Base-by-base conservation (phyloP, 2,329 filamentous ascomycete genomes). In the Colletotrichum euphorbiae region DNA sequence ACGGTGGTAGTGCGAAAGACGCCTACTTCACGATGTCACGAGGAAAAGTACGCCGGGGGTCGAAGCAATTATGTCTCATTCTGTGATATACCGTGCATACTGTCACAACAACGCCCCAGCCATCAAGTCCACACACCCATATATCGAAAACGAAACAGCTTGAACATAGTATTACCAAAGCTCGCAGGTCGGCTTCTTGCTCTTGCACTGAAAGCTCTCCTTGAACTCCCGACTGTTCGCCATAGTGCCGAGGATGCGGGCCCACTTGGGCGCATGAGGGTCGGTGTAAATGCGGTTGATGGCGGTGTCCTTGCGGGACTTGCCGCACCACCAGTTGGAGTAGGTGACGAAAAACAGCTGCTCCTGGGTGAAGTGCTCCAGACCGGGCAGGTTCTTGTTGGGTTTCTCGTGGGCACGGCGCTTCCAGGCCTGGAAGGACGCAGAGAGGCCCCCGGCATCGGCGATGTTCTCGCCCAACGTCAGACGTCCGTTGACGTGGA, bases 381-480 rank as follows among this genome's bases (percentile, higher is more conserved):
- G 75, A 0, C 90, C 90, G 0, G 89, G 89, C 15, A 92, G 82
- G 43, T 82, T 75, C 73, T 82, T 73, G 66, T 85, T 85, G 0
- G 85, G 81, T n/a, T 81, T 82, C 42, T 83, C 78, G 2, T 80
- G 76, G 36, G 87, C 84, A 11, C 84, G 83, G 70, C 84, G 85
- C 75, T 89, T 85, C 90, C 90, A 93, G 0, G 90, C 89, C 24
- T 84, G 80, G 74, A 87, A 92, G 0, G 89, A 83, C 0, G 89
- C 87, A 7, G 84, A 82, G 0, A 93, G 75, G 13, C 90, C 91
- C 15, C 90, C 90, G 1, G 90, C 88, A 75, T 93, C 91, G 1
- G 90, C 90, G 73, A 93, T 90, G 74, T 92, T 92, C 78, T 93
- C 91, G 19, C 87, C 88, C 2, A 92, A 79, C 0, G 90, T 92